These are phyloP conservation scores for Dryas integrifolia DNA, from an alignment of 331 rosid genomes.

Conservation along the genomic window DNA sequence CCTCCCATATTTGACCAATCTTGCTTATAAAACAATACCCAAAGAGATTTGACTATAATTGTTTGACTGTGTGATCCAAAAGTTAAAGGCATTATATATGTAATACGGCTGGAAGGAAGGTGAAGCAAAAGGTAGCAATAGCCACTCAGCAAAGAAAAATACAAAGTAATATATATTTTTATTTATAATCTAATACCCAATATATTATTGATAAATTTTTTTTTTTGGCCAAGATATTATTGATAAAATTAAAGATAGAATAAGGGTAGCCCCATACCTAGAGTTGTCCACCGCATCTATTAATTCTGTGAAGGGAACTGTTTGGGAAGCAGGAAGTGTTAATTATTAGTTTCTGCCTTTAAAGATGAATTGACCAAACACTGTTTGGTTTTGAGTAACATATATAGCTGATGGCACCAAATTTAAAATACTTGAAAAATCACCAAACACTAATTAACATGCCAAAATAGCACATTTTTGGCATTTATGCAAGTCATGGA, in stretches of 20 bases:
- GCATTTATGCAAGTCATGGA: too few relatives aligned
- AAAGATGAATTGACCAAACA: constrained; percentile 25
- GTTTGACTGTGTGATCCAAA: constrained; percentile 25
- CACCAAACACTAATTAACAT: background rate
- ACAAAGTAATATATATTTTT: background rate
- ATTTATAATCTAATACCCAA: background rate
- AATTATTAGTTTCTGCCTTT: constrained; percentile 7
- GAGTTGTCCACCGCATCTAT: background rate
- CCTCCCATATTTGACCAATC: constrained; percentile 18
- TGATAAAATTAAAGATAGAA: background rate
- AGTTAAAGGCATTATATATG: constrained; percentile 14
- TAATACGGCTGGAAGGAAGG: background rate
- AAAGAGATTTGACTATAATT: constrained; percentile 29
- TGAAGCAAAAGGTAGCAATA: constrained; percentile 2
- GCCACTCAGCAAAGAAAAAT: constrained; percentile 5
- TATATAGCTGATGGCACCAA: background rate
- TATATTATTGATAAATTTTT: background rate
- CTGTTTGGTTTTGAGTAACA: background rate
- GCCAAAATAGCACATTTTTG: background rate
- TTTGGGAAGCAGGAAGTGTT: constrained; percentile 13
- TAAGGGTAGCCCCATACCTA: constrained; percentile 1
- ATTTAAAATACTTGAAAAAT: background rate
- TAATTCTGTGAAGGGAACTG: background rate
- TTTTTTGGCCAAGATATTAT: background rate
- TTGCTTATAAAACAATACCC: background rate